Base-by-base conservation (phyloP, 2,329 filamentous ascomycete genomes). In the Botrytis galanthina region DNA sequence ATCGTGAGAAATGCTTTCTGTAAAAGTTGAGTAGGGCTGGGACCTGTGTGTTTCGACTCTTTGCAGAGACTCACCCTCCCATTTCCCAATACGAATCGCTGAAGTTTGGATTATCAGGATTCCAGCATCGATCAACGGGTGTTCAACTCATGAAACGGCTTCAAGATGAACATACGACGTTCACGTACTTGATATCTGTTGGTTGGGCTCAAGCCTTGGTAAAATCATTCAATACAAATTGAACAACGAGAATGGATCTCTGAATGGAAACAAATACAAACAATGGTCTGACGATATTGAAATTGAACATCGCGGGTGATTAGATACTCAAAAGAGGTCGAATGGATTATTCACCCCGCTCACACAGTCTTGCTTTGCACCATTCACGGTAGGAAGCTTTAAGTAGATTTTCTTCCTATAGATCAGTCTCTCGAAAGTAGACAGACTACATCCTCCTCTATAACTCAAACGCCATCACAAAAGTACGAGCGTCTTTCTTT, bases 11-110 rank as follows among this genome's bases (percentile, higher is more conserved):
- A 16, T 14, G 32, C 12, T 39, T 61, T 61, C 22, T 29, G 6
- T n/a, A 3, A 35, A 37, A 0, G 7, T n/a, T 35, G 29, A 3
- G 22, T 7, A 14, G 12, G 29, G 9, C 7, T 35, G 12, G 20
- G 8, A 48, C 18, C 29, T 66, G 4, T 32, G n/a, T 44, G 39
- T 1, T 32, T 35, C 14, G 18, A 12, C 12, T 66, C n/a, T 26
- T 66, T 46, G 29, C n/a, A 12, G 32, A 35, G 1, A 22, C 7
- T 48, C 26, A 32, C 1, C 14, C 44, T 46, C 18, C 12, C 4
- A 4, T 7, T n/a, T 66, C 10, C 29, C 1, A 26, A 14, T 35
- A 4, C 3, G 10, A 46, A 32, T 3, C 5, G 20, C 4, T 37
- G 12, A 48, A 48, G n/a, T 10, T 60, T 60, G 32, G 32, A 26